Evolutionary conservation across 2,329 filamentous ascomycete species (phyloP).

Genomic region (Scopulariopsis brevicaulis): DNA sequence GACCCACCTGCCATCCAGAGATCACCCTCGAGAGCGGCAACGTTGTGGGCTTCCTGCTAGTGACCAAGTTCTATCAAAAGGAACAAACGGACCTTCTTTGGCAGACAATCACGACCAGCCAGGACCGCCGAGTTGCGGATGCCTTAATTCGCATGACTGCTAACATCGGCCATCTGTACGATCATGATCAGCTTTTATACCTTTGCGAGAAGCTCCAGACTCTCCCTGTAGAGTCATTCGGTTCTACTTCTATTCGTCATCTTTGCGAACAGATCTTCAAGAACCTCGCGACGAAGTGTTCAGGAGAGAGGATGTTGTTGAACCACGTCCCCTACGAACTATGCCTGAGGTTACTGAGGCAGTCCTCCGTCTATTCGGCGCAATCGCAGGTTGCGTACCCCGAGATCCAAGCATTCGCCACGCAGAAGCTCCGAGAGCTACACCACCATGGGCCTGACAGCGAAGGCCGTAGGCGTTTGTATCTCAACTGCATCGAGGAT

Average conservation of each 20-base stretch:
- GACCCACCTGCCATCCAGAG: constrained; percentile 84
- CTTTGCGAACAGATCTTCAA: constrained; percentile 49
- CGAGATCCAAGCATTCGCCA: constrained; percentile 53
- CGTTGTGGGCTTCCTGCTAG: constrained; percentile 76
- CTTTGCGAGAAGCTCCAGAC: constrained; percentile 59
- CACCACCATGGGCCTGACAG: constrained; percentile 39
- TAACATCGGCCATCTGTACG: constrained; percentile 35
- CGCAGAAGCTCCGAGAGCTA: constrained; percentile 48
- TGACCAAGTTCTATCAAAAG: constrained; percentile 61
- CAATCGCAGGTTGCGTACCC: constrained; percentile 44
- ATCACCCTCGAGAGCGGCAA: constrained; percentile 73
- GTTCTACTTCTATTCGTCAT: constrained; percentile 44
- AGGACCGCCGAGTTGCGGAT: constrained; percentile 74
- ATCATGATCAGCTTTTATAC: constrained; percentile 43
- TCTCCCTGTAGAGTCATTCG: constrained; percentile 50
- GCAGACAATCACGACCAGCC: constrained; percentile 69
- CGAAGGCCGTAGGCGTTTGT: constrained; percentile 50
- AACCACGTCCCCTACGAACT: constrained; percentile 35
- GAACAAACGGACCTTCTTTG: constrained; percentile 72
- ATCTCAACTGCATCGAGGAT: constrained; percentile 55
- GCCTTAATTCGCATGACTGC: constrained; percentile 60
- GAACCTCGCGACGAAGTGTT: constrained; percentile 30
- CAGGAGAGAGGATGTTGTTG: constrained; percentile 19
- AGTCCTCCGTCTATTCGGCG: constrained; percentile 48
- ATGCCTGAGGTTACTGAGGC: constrained; percentile 57